Evolutionary conservation across 169 alveolate genomes (phyloP).

Genomic region (Plasmodium yoelii): DNA sequence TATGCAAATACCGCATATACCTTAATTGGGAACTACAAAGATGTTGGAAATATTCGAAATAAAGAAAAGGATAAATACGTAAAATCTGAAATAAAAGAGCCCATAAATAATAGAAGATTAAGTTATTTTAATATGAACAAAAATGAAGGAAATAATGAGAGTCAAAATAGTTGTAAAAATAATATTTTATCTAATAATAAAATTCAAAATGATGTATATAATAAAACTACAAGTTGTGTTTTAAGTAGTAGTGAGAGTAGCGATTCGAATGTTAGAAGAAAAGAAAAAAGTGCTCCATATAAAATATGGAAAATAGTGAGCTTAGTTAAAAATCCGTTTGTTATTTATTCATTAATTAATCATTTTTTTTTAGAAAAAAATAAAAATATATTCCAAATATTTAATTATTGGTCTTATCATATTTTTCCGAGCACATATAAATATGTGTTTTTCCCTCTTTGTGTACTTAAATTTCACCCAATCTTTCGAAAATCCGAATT

Average conservation of each 20-base stretch:
- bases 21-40: not conserved
- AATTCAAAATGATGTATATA: not conserved
- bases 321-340: conserved; percentile 36
- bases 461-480: conserved; percentile 39
- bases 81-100: not conserved
- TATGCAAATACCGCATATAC: not conserved
- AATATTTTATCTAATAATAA: not conserved
- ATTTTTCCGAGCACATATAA: conserved; percentile 66
- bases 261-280: not conserved
- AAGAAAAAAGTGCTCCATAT: conserved; percentile 37
- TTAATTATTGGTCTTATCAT: conserved; percentile 52
- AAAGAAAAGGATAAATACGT: not conserved
- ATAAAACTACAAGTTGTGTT: not conserved
- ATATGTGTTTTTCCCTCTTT: conserved; percentile 47
- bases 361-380: conserved; percentile 54
- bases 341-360: conserved; percentile 55
- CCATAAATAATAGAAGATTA: not conserved
- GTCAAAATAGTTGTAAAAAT: not conserved
- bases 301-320: conserved; percentile 60
- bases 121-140: not conserved
- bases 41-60: not conserved
- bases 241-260: not conserved
- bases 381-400: conserved; percentile 46
- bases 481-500: conserved; percentile 41
- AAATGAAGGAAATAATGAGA: not conserved